Conservation (phyloP, 2,329 filamentous ascomycete genomes). For the Tolypocladium guangdongense region DNA sequence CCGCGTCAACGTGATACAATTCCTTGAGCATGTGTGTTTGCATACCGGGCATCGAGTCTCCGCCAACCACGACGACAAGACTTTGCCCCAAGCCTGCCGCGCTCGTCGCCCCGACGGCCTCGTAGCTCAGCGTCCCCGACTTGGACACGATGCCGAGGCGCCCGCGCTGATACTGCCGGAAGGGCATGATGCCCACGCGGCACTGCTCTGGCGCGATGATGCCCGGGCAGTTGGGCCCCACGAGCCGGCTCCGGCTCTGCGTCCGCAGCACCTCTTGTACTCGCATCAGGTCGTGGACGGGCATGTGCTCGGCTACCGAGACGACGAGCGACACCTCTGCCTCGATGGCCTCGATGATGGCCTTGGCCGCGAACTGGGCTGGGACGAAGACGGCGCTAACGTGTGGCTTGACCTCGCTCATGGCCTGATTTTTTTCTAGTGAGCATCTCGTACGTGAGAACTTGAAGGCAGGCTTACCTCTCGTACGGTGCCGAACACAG, state of each 20-base stretch:
- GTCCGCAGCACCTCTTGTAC: conserved; percentile 58
- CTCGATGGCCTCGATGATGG: conserved; percentile 66
- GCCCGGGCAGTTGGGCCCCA: conserved; percentile 72
- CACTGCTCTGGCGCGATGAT: conserved; percentile 69
- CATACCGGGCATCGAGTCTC: conserved; percentile 57
- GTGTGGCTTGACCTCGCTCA: conserved; percentile 36
- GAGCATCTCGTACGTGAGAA: neutral
- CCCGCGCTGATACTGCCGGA: conserved; percentile 37
- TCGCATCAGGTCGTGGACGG: conserved; percentile 65
- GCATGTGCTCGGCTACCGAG: conserved; percentile 71
- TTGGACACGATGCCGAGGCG: conserved; percentile 69
- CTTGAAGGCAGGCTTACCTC: conserved; percentile 12
- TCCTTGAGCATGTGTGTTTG: too few relatives aligned
- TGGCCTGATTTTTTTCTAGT: conserved; percentile 14
- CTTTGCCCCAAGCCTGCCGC: conserved; percentile 67
- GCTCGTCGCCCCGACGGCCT: conserved; percentile 65
- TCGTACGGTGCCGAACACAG: conserved; percentile 22
- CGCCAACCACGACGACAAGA: conserved; percentile 66
- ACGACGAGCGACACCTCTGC: conserved; percentile 70
- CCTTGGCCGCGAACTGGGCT: conserved; percentile 51
- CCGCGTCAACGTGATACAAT: neutral
- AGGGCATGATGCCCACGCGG: conserved; percentile 30
- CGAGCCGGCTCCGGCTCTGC: conserved; percentile 60
- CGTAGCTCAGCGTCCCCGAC: conserved; percentile 70
- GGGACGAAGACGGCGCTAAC: conserved; percentile 67